Percentiles rank a stretch among this genome's conserved stretches.
Evolutionary conservation across 768 basidiomycete genomes (phyloP).

Genomic region (Boletus tomentosulus): DNA sequence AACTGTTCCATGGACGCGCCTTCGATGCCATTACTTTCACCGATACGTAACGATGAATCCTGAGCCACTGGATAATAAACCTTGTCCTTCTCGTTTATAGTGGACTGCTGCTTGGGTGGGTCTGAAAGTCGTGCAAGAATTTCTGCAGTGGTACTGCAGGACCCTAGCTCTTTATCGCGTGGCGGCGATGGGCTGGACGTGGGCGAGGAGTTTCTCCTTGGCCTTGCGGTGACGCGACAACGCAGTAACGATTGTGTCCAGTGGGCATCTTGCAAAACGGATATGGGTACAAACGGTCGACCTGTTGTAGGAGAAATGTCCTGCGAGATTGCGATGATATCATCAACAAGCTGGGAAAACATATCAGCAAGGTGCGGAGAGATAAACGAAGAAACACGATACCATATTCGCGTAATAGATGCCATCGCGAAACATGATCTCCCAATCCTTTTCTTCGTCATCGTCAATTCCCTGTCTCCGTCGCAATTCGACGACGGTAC

Average conservation of each 20-base stretch:
- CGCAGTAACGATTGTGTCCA: conserved; percentile 76
- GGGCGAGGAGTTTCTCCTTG: conserved; percentile 25
- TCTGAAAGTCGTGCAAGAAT: conserved; percentile 36
- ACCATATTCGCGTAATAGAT: conserved; percentile 91
- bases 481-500: conserved; percentile 70
- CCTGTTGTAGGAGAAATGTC: conserved; percentile 73
- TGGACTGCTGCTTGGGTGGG: conserved; percentile 12
- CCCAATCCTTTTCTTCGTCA: conserved; percentile 69
- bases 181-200: conserved; percentile 35
- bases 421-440: conserved; percentile 63
- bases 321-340: conserved; percentile 67
- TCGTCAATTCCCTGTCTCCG: conserved; percentile 48
- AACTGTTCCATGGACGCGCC: conserved; percentile 67
- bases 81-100: conserved; percentile 26
- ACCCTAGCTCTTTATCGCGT: conserved; percentile 61
- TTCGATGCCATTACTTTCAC: conserved; percentile 56
- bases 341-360: conserved; percentile 63
- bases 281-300: conserved; percentile 62
- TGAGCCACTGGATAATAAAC: conserved; percentile 60
- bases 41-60: conserved; percentile 72
- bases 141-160: conserved; percentile 52
- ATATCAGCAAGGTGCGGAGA: background rate
- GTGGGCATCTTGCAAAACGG: conserved; percentile 68
- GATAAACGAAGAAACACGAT: conserved; percentile 8
- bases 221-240: conserved; percentile 48